Base-by-base conservation (phyloP, 768 basidiomycete species). In the Mycena venus region DNA sequence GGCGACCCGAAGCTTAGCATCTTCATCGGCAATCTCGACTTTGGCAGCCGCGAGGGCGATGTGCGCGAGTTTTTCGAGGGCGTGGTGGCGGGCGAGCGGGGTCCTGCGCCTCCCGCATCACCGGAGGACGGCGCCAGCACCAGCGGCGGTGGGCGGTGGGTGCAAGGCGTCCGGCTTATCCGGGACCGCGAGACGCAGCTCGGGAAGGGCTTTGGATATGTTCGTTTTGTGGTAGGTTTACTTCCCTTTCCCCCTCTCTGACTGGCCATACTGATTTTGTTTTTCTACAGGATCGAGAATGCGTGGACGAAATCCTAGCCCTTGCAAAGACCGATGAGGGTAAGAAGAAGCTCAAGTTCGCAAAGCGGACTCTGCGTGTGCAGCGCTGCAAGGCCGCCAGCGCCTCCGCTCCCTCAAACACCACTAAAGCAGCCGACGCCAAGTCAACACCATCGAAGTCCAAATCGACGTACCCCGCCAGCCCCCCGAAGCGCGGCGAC, bases 201-300 rank as follows among this genome's bases (percentile, higher is more conserved):
- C 17, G 98, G 97, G 15, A 98, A 98, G 84, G 97, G 97, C 6
- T 97, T 99, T 81, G 96, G 94, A 12, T 98, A 99, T 79, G 92
- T 99, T 23, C 93, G 96, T 78, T 95, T 99, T 75, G 82, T 86
- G 68, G 98, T 98, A 82, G 73, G 93, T 87, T 29, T 59, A 23
- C 15, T 42, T 31, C 15, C 55, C 74, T 73, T 59, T 2, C 36
- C 27, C n/a, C 0, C n/a, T n/a, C n/a, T n/a, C n/a, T n/a, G n/a
- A n/a, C n/a, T n/a, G n/a, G n/a, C n/a, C n/a, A n/a, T n/a, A n/a
- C n/a, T n/a, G n/a, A n/a, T n/a, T n/a, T n/a, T n/a, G n/a, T n/a
- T n/a, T n/a, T n/a, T n/a, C n/a, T n/a, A n/a, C 55, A 99, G 97
- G 96, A 98, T 76, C 92, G 92, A 1, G 92, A 93, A 82, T 96